Evolutionary conservation across 2,329 filamentous ascomycete genomes (phyloP), one percentile per base, ranked within the genome.

Genomic region (Diaporthe vexans): DNA sequence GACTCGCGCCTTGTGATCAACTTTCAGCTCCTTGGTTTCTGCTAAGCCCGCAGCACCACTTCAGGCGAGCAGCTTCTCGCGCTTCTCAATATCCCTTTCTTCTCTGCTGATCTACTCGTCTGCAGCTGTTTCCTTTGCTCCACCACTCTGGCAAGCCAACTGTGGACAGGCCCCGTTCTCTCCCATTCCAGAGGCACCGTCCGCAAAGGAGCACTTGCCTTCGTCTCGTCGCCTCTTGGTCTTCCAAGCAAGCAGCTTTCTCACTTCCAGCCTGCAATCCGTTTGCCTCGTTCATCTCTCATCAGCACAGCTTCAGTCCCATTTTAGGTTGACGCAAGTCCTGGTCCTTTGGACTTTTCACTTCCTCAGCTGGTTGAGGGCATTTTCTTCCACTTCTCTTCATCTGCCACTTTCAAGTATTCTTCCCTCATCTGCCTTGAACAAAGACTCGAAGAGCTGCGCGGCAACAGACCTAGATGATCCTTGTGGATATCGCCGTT

Each of bases 311-410:
- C 11, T 9, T n/a, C 3, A 7, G 3, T 33, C 3, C 29, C 29
- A 35, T 21, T 2, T 35, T 6, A 1, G 8, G 21, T n/a, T 35
- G 3, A 21, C 54, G 4, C 21, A n/a, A 35, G 7, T 1, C 17
- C 29, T 57, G 17, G 19, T 7, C 9, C 0, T 29, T 13, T n/a
- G 2, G 40, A 43, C 29, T 7, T 7, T 4, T 15, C 56, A 37
- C 19, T 3, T 15, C 7, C 15, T n/a, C 1, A 11, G 1, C 11
- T 8, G 5, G 0, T 15, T n/a, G 1, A 24, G 10, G 5, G 5
- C 4, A n/a, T 6, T 1, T n/a, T 4, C 7, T 35, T 13, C n/a
- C n/a, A n/a, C n/a, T n/a, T n/a, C n/a, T n/a, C n/a, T n/a, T n/a
- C n/a, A n/a, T n/a, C n/a, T n/a, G n/a, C n/a, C n/a, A n/a, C n/a